Base-by-base conservation (phyloP, 164 flowering plant genomes). In the Santalum album region DNA sequence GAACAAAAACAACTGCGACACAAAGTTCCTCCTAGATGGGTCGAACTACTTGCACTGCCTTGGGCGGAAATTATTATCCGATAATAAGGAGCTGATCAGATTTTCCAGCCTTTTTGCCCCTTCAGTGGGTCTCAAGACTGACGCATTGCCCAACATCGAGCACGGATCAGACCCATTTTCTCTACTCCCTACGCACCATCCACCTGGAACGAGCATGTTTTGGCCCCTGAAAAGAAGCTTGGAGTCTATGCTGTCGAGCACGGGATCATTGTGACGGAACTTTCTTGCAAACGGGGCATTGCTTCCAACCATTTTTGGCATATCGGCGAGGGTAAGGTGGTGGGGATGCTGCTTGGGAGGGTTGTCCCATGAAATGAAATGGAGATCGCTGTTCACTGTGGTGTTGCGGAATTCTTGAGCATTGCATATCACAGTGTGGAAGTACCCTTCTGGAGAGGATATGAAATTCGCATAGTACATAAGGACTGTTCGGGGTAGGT, bases 331-430 rank as follows among this genome's bases (percentile, higher is more conserved):
- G 45, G 26, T 64, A 51, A 84, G 85, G 60, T 65, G 60, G 65
- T 79, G 87, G 1, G 91, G 91, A 63, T 84, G 91, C 56, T 84
- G 90, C 72, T 81, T 79, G 4, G 90, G 87, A 42, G 90, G 90
- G 48, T 77, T 81, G 71, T 84, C 91, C 91, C 91, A 84, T 25
- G 91, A 67, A 48, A 84, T 84, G 71, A 65, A 84, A 65, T 84
- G 91, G 24, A 84, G 85, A 51, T 84, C 87, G 19, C 64, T 74
- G 64, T 81, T 84, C 34, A 81, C 91, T n/a, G 87, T 77, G 18
- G 92, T 85, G 67, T 80, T 77, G 18, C 57, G 58, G 55, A 84
- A 84, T 57, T 84, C 85, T 34, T 60, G 67, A 25, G 90, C 78
- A 44, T 83, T 83, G 48, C 92, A 84, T 29, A 82, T 58, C 26